Evolutionary conservation across 2,329 filamentous ascomycete species (phyloP).

Genomic region (Talaromyces verruculosus): DNA sequence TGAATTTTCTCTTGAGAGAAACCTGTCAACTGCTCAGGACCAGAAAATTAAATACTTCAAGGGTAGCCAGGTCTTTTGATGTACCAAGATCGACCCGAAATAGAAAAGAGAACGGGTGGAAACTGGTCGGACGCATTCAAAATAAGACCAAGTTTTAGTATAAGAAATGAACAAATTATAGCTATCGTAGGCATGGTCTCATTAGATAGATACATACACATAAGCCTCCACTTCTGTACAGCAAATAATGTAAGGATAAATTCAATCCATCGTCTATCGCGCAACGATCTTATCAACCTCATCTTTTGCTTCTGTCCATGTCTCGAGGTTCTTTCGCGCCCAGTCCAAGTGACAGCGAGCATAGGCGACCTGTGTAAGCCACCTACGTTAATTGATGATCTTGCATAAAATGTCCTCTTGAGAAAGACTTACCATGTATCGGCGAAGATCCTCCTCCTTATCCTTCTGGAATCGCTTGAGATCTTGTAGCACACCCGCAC

Average conservation of each 20-base stretch:
- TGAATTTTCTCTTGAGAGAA: background rate
- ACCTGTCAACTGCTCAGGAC: background rate
- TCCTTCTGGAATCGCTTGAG: constrained; percentile 89
- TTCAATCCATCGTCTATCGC: constrained; percentile 27
- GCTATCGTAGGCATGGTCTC: constrained; percentile 14
- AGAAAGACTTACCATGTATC: constrained; percentile 79
- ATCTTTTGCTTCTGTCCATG: constrained; percentile 85
- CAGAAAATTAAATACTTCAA: background rate
- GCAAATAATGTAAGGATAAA: background rate
- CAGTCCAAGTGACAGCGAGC: constrained; percentile 91
- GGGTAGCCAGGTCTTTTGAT: background rate
- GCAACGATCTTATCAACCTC: constrained; percentile 82
- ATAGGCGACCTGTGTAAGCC: constrained; percentile 73
- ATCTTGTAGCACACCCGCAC: constrained; percentile 81
- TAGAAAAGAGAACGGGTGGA: background rate
- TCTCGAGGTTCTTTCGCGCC: constrained; percentile 86
- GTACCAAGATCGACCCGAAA: background rate
- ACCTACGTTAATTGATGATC: constrained; percentile 17
- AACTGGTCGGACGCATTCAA: background rate
- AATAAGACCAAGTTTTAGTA: background rate
- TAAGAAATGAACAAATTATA: background rate
- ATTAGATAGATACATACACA: constrained; percentile 14
- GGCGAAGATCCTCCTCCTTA: constrained; percentile 89
- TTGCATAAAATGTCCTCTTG: background rate
- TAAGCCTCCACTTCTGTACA: constrained; percentile 14